phyloP scores from a whole-genome alignment of 371 early-diverging fungal genomes.

The Apophysomyces sp. region DNA sequence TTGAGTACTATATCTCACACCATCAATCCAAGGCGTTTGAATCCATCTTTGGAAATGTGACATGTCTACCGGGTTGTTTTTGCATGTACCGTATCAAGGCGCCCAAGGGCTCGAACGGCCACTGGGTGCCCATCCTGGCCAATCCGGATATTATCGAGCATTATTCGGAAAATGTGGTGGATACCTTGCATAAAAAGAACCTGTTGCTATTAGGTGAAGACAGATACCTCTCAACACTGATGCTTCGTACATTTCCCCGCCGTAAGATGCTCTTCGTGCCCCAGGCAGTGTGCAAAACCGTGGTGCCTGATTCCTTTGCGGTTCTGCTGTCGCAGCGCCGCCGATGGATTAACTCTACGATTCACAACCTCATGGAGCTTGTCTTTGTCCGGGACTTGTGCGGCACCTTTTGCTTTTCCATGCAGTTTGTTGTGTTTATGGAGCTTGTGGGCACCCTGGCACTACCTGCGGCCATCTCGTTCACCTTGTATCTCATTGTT shows the following conservation, averaged over 20 bases:
- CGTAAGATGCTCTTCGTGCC: slow-evolving; percentile 93
- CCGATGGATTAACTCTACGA: slow-evolving; percentile 92
- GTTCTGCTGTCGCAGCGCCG: slow-evolving; percentile 84
- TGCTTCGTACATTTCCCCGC: slow-evolving; percentile 89
- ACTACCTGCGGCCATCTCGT: slow-evolving; percentile 80
- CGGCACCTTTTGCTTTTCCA: slow-evolving; percentile 90
- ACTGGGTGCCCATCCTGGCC: slow-evolving; percentile 79
- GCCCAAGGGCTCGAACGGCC: slow-evolving; percentile 65
- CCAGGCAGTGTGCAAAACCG: slow-evolving; percentile 78
- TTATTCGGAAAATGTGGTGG: slow-evolving; percentile 88
- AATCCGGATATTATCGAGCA: slow-evolving; percentile 86
- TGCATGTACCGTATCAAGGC: slow-evolving; percentile 93
- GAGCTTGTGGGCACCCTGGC: slow-evolving; percentile 85
- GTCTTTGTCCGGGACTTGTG: slow-evolving; percentile 83
- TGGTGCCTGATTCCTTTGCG: slow-evolving; percentile 79
- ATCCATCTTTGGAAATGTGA: slow-evolving; percentile 95
- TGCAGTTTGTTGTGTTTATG: slow-evolving; percentile 89
- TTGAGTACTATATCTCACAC: slow-evolving; percentile 75
- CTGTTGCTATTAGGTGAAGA: slow-evolving; percentile 93
- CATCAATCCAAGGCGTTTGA: slow-evolving; percentile 94
- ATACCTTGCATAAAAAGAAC: slow-evolving; percentile 95
- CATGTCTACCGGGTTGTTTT: slow-evolving; percentile 96
- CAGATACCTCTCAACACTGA: slow-evolving; percentile 92
- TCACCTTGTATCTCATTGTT: slow-evolving; percentile 58
- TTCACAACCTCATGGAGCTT: slow-evolving; percentile 85